Percentiles rank a stretch among this genome's conserved stretches.
Evolutionary conservation across 768 basidiomycete species (phyloP).

Genomic region (Fistulinella prunicolor): DNA sequence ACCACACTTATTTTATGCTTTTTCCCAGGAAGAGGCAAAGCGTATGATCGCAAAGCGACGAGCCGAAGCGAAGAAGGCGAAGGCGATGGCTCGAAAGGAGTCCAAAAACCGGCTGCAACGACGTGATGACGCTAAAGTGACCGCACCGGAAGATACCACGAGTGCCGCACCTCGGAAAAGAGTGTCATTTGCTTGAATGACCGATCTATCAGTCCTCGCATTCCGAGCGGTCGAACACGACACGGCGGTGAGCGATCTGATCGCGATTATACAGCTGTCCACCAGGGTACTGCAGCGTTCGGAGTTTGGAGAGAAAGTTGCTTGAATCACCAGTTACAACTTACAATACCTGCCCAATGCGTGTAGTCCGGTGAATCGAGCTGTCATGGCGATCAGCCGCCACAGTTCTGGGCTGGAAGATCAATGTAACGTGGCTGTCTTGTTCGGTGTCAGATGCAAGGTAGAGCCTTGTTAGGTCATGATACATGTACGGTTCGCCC

Average conservation of each 20-base stretch:
- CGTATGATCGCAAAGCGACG: slow-evolving; percentile 36
- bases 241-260: slow-evolving; percentile 22
- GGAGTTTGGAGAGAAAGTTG: slow-evolving; percentile 7
- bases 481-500: too few species aligned
- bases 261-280: slow-evolving; percentile 18
- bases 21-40: slow-evolving; percentile 42
- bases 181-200: slow-evolving; percentile 31
- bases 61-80: slow-evolving; percentile 39
- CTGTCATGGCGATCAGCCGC: slow-evolving; percentile 19
- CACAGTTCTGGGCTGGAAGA: slow-evolving; percentile 12
- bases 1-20: slow-evolving; percentile 11
- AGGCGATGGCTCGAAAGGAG: slow-evolving; percentile 33
- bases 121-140: slow-evolving; percentile 9
- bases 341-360: slow-evolving; percentile 14
- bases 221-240: slow-evolving; percentile 13
- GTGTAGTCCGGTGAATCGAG: slow-evolving; percentile 16
- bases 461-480: background rate
- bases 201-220: slow-evolving; percentile 18
- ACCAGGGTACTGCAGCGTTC: background rate
- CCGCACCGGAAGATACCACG: slow-evolving; percentile 7
- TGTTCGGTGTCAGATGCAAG: background rate
- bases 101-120: slow-evolving; percentile 12
- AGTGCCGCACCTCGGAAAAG: slow-evolving; percentile 30
- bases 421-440: slow-evolving; percentile 9
- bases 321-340: slow-evolving; percentile 12